Base-by-base conservation (phyloP, 2,329 filamentous ascomycete genomes). In the Xylaria sp. region DNA sequence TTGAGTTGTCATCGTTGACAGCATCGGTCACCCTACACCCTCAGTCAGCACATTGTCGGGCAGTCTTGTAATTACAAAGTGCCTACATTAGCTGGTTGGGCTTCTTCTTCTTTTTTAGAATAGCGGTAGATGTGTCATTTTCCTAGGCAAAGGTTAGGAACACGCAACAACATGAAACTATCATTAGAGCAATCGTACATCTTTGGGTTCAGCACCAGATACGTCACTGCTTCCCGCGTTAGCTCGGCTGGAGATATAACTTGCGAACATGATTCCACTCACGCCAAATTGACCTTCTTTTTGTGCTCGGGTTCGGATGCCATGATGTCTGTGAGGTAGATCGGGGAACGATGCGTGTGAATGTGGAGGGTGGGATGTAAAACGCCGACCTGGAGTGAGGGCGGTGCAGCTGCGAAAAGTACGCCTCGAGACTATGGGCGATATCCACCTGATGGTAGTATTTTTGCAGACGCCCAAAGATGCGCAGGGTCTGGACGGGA, bases 31-130 rank as follows among this genome's bases (percentile, higher is more conserved):
- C 96, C 85, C 94, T 97, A 78, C 77, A 80, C 70, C 69, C 71
- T 68, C 40, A 49, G 69, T 72, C 44, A 75, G 66, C 66, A 59
- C 42, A 61, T 42, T 26, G 36, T 51, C 31, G 49, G 49, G 46
- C 4, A 5, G 51, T 5, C 6, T 38, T 6, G 1, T 11, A 33
- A 48, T 20, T 11, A 36, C 33, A 15, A 13, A 44, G 28, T 59
- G 54, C 62, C 42, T 87, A 97, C 94, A 99, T 97, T 81, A 99
- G 85, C 79, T 95, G 97, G 85, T 99, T 99, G 77, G 94, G 94
- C 93, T 99, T 99, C 94, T 99, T 99, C 92, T 99, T 99, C 89
- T 98, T 98, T 87, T 97, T 98, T 79, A 99, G 89, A 77, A 99
- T 99, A 75, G 96, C 96, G 54, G 96, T 99, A 62, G 96, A 90